Evolutionary conservation across 1,284 basidiomycete species (phyloP).

Genomic region (Filobasidium uniguttulatum): DNA sequence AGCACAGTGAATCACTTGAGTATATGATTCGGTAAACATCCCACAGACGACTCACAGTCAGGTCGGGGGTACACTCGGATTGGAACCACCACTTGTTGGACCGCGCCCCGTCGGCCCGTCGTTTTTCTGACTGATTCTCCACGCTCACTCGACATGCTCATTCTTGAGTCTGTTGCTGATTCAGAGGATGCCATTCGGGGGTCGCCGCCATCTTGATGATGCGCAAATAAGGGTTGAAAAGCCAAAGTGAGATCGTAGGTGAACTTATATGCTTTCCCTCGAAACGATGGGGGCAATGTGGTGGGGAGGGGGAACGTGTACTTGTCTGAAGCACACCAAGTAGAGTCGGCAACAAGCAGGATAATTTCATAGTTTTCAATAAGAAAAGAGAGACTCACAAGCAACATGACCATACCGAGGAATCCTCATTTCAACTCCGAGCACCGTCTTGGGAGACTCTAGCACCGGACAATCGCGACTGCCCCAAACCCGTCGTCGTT

Average conservation of each 20-base stretch:
- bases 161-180: too few species aligned
- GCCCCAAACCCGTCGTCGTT: conserved; percentile 35
- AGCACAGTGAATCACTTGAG: background rate
- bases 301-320: conserved; percentile 63
- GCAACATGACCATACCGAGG: conserved; percentile 26
- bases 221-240: conserved; percentile 24
- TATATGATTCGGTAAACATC: background rate
- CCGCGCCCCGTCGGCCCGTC: too few species aligned
- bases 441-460: conserved; percentile 28
- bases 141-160: too few species aligned
- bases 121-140: background rate
- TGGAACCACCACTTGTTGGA: background rate
- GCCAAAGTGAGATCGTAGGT: conserved; percentile 79
- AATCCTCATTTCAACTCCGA: conserved; percentile 32
- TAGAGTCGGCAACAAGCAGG: background rate
- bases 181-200: too few species aligned
- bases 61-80: background rate
- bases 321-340: conserved; percentile 44
- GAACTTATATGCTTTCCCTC: conserved; percentile 68
- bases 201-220: background rate
- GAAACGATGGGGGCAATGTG: conserved; percentile 76
- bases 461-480: conserved; percentile 35
- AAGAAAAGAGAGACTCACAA: conserved; percentile 25
- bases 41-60: background rate
- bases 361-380: background rate